Evolutionary conservation across 768 basidiomycete species (phyloP), one percentile per base, ranked within the genome.

Genomic region (Rhodosporidiobolus odoratus): DNA sequence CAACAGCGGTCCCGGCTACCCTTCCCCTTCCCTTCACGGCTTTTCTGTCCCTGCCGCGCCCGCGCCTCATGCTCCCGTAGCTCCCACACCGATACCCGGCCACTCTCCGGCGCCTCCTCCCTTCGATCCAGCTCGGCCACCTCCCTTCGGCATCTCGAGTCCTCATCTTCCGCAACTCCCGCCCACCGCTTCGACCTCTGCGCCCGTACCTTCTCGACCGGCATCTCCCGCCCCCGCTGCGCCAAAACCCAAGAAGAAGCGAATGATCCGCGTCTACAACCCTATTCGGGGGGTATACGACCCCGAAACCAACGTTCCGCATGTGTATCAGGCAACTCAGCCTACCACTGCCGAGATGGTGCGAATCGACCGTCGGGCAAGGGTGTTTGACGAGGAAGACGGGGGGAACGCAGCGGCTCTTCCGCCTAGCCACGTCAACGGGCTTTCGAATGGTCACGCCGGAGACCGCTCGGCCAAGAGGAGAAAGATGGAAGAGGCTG

Each of bases 241-340:
- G 17, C 43, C 62, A 0, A 61, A 40, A 45, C 62, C 68, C 16
- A 72, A 72, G 54, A 72, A 72, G 56, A 66, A 66, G 59, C 73
- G 67, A 43, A 19, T 65, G 37, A 66, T 64, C 56, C 60, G 64
- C 58, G 53, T 64, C 1, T 72, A 65, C 50, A 72, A 68, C 48
- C 81, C 84, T 54, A 87, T 88, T 2, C 74, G 86, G 50, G 91
- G 90, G 2, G 82, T 87, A 30, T 94, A 92, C 75, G 92, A 95
- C 74, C 87, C 91, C 13, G 91, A 95, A 77, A 84, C 87, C 0
- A 87, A 87, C 47, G 78, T 87, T 40, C 84, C 91, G 10, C 85
- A 88, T 75, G 91, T 91, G 78, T 89, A 88, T 23, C 78, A 81
- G 1, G 87, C 91, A 76, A 90, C 89, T 1, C 92, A 95, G 75